Evolutionary conservation across 2,329 filamentous ascomycete genomes (phyloP).

Genomic region (Trichoderma afroharzianum): DNA sequence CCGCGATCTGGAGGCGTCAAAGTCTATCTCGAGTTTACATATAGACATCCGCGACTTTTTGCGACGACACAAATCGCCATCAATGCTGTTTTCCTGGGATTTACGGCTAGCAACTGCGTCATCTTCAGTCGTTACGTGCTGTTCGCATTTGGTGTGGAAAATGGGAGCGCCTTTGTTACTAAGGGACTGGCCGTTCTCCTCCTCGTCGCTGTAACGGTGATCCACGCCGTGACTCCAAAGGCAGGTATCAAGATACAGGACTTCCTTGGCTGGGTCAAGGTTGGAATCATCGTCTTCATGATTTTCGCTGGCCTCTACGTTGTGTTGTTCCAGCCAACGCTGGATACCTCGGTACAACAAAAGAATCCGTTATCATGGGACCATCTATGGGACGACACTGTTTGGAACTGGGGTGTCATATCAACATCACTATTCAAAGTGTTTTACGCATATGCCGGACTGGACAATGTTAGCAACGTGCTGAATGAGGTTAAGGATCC

Average conservation of each 20-base stretch:
- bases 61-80: constrained; percentile 61
- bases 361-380: constrained; percentile 41
- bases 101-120: constrained; percentile 67
- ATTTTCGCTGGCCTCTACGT: constrained; percentile 58
- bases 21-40: constrained; percentile 69
- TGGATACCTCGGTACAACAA: constrained; percentile 15
- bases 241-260: constrained; percentile 59
- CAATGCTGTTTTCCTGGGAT: constrained; percentile 61
- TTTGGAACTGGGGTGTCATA: constrained; percentile 67
- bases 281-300: constrained; percentile 58
- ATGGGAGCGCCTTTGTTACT: constrained; percentile 47
- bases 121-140: constrained; percentile 64
- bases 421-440: constrained; percentile 66
- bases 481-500: constrained; percentile 69
- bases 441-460: constrained; percentile 65
- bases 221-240: constrained; percentile 57
- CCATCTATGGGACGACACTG: constrained; percentile 58
- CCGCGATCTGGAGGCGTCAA: constrained; percentile 66
- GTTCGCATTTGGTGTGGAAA: constrained; percentile 52
- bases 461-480: constrained; percentile 66
- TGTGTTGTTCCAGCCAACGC: constrained; percentile 42
- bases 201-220: constrained; percentile 52
- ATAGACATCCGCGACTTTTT: constrained; percentile 59
- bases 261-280: constrained; percentile 59
- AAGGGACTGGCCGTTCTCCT: constrained; percentile 56